Evolutionary conservation across 257 asterid genomes (phyloP).

Genomic region (Solanum tacnaense): DNA sequence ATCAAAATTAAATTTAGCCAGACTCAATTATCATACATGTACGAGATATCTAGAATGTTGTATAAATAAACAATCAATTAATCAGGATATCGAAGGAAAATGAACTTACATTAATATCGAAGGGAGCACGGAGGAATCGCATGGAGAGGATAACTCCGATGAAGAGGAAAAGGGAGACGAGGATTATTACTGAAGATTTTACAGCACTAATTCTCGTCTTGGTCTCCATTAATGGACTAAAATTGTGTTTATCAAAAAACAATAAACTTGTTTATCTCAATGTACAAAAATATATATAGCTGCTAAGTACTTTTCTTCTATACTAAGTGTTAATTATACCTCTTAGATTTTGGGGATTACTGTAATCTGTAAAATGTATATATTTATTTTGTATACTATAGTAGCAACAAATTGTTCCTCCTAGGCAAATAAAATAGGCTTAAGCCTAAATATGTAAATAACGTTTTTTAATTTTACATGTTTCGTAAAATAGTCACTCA

Average conservation of each 20-base stretch:
- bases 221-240: slow-evolving; percentile 17
- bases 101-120: slow-evolving; percentile 30
- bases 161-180: slow-evolving; percentile 31
- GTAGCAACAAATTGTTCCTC: not conserved
- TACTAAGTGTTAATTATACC: not conserved
- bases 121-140: slow-evolving; percentile 51
- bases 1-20: not conserved
- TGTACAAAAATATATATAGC: not conserved
- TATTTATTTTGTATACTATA: not conserved
- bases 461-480: too few species aligned
- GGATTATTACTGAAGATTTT: slow-evolving; percentile 34
- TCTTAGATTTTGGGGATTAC: not conserved
- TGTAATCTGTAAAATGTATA: not conserved
- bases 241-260: not conserved
- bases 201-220: not conserved
- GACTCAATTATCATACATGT: not conserved
- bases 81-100: not conserved
- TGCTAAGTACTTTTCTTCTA: not conserved
- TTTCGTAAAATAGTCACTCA: too few species aligned
- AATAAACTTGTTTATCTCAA: not conserved
- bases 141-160: slow-evolving; percentile 61
- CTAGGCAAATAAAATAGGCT: not conserved
- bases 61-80: not conserved
- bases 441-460: too few species aligned
- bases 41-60: not conserved